Evolutionary conservation across 176 grass and related monocot species (phyloP), one percentile per base, ranked within the genome.

Genomic region (Eleusine coracana): DNA sequence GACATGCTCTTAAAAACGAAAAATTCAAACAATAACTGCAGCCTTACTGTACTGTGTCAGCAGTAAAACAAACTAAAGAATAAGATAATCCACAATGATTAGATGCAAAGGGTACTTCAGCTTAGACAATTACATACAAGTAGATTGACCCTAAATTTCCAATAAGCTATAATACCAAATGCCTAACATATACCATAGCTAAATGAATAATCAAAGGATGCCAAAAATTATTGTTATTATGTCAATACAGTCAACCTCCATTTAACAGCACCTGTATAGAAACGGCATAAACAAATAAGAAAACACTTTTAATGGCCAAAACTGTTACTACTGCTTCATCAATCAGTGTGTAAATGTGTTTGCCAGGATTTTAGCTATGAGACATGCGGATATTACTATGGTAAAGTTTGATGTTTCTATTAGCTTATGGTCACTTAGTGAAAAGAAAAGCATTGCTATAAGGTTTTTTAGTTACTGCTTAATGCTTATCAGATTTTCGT

Each of bases 21-120:
- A 20, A 55, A 48, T 8, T 20, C 52, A 60, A 49, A 38, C 0
- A 61, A 74, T 42, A 2, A 23, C 17, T 45, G 48, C 18, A 66
- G 63, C 45, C 63, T 81, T 70, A 14, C 14, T 51, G 80, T 54
- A 44, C 73, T 46, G 3, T 38, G 56, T 39, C 20, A 58, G 27
- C 58, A 83, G 14, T 72, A 66, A 78, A 83, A 68, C 56, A 38
- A 42, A 59, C 72, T 40, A 38, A 71, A 65, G 21, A 25, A 23
- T 55, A 20, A 80, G 37, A 82, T 49, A 70, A 83, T 49, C 54
- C 56, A 88, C 23, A 70, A 39, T 1, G 79, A 28, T n/a, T 39
- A 74, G 54, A 59, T 74, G 56, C 25, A 28, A 85, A 69, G 17
- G 21, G 42, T 39, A 79, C 27, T 66, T 77, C 48, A 74, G 66